A percentile compares a stretch with the other conserved stretches of the same genome.
phyloP scores from a whole-genome alignment of 768 basidiomycete species.

The Hypholoma fasciculare region DNA sequence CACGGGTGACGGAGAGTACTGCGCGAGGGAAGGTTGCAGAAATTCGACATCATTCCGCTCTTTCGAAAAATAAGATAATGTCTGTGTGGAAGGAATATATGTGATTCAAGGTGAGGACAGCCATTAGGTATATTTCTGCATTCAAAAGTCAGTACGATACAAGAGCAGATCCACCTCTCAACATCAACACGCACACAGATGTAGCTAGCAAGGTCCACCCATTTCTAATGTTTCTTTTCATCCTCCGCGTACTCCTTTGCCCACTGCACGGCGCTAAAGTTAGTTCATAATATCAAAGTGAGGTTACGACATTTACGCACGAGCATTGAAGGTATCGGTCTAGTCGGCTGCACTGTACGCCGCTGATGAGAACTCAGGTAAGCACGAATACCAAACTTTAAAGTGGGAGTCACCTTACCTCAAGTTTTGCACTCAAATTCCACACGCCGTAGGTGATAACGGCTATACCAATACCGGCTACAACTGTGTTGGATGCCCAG shows the following conservation, averaged over 20 bases:
- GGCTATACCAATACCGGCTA: slow-evolving; percentile 69
- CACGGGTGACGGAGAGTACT: too few species aligned
- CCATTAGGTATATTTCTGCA: neutral
- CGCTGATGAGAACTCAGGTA: slow-evolving; percentile 36
- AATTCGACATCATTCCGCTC: too few species aligned
- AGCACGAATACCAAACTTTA: neutral
- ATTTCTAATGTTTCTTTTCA: slow-evolving; percentile 6
- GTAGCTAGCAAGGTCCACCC: neutral
- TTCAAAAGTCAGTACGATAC: neutral
- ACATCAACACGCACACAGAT: neutral
- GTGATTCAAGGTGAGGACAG: too few species aligned
- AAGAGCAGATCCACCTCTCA: too few species aligned
- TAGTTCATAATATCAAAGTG: neutral
- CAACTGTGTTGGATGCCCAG: slow-evolving; percentile 85
- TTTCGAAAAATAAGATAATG: too few species aligned
- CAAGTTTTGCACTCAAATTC: slow-evolving; percentile 73
- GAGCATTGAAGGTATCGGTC: slow-evolving; percentile 78
- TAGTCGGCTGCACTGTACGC: slow-evolving; percentile 57
- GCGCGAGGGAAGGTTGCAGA: too few species aligned
- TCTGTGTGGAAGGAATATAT: too few species aligned
- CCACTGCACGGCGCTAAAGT: slow-evolving; percentile 7
- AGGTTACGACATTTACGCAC: slow-evolving; percentile 37
- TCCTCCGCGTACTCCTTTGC: slow-evolving; percentile 18
- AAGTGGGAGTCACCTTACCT: slow-evolving; percentile 50
- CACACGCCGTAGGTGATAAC: slow-evolving; percentile 65